These are phyloP conservation scores for Phlebiopsis flavidoalba DNA, from an alignment of 768 basidiomycete species.

Conservation along the genomic window DNA sequence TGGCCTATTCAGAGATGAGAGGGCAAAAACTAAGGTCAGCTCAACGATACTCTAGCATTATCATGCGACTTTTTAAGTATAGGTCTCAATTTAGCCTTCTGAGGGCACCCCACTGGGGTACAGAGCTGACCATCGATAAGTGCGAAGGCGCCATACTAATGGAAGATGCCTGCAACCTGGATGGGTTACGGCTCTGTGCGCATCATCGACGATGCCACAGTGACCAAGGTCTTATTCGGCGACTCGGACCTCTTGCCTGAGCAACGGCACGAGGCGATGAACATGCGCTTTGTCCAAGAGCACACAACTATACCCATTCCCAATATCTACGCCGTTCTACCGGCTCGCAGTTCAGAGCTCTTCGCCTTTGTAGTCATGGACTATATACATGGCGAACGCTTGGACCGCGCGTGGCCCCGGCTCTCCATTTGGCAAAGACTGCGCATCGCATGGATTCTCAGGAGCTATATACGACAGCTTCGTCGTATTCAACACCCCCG, in stretches of 20 bases:
- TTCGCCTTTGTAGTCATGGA: conserved; percentile 16
- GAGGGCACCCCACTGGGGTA: neutral
- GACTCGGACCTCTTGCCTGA: neutral
- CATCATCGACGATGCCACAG: neutral
- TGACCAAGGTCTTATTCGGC: neutral
- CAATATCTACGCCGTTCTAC: conserved; percentile 10
- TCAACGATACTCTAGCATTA: neutral
- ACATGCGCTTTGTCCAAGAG: neutral
- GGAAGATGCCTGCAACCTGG: neutral
- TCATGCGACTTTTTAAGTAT: too few species aligned
- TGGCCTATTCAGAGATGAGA: neutral
- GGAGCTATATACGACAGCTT: conserved; percentile 24
- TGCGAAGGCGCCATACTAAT: neutral
- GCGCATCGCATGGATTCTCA: conserved; percentile 23
- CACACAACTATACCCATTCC: conserved; percentile 16
- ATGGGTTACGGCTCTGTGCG: neutral
- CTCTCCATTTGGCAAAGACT: conserved; percentile 19
- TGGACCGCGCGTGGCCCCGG: conserved; percentile 22
- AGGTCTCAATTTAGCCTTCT: neutral
- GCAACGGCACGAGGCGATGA: neutral
- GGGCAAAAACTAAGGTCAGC: neutral
- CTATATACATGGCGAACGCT: conserved; percentile 20
- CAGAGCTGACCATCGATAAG: neutral
- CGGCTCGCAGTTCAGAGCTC: neutral
- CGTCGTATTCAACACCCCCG: conserved; percentile 1